Evolutionary conservation across 164 flowering plant species (phyloP).

Genomic region (Magnolia sinica): DNA sequence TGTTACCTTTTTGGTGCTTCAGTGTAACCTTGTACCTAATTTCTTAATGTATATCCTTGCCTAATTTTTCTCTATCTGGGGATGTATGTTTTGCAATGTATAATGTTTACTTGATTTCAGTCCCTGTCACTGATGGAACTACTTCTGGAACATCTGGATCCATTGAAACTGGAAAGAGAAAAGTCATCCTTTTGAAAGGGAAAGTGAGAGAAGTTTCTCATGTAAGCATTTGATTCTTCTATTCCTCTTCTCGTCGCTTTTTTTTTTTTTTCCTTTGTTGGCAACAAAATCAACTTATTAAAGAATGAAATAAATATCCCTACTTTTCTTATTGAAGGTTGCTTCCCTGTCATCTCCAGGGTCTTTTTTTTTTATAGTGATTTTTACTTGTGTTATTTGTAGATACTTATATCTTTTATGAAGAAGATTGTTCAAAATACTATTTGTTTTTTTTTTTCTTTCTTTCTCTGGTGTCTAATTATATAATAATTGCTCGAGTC

Average conservation of each 20-base stretch:
- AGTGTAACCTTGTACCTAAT: no score
- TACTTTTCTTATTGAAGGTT: neutral
- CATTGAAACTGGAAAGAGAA: constrained; percentile 54
- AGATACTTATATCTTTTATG: neutral
- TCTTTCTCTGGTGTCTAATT: no score
- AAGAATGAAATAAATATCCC: neutral
- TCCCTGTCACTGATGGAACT: constrained; percentile 14
- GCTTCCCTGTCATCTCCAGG: neutral
- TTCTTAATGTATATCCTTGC: no score
- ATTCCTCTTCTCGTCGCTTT: neutral
- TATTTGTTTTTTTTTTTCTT: neutral
- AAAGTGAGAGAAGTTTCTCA: constrained; percentile 61
- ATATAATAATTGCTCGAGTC: neutral
- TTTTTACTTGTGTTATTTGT: neutral
- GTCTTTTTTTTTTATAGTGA: neutral
- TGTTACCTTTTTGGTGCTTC: no score
- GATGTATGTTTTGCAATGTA: neutral
- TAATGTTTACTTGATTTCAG: constrained; percentile 8
- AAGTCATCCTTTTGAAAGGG: constrained; percentile 65
- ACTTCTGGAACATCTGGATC: constrained; percentile 43
- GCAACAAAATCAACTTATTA: no score
- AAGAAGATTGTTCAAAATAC: neutral
- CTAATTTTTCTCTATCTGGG: no score
- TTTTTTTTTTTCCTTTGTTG: no score
- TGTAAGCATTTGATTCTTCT: constrained; percentile 32